A percentile compares a stretch with the other conserved stretches of the same genome.
Conservation (phyloP, 208 protist genomes). For the Leishmania amazonensis region DNA sequence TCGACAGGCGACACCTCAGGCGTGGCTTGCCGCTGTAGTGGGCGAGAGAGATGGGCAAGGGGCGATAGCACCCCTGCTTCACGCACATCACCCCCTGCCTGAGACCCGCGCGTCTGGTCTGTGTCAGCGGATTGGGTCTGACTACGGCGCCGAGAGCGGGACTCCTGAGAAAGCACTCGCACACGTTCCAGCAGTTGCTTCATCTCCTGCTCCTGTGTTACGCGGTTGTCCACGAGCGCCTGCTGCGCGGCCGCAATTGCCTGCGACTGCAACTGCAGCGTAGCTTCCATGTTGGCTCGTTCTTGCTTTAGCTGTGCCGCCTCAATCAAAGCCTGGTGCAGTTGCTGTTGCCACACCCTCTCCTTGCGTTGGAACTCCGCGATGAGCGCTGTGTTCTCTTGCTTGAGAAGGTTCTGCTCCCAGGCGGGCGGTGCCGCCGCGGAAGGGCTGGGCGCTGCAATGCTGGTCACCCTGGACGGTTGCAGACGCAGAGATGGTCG, state of each 20-base stretch:
- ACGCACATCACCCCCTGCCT: not conserved
- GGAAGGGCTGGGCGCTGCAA: not conserved
- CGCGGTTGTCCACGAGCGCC: constrained; percentile 36
- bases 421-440: not conserved
- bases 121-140: not conserved
- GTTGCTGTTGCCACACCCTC: constrained; percentile 49
- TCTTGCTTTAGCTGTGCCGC: constrained; percentile 19
- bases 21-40: not conserved
- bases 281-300: constrained; percentile 32
- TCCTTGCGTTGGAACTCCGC: constrained; percentile 57
- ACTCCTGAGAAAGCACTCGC: constrained; percentile 23
- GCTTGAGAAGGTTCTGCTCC: constrained; percentile 41
- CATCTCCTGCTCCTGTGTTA: constrained; percentile 48
- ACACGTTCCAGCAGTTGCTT: constrained; percentile 42
- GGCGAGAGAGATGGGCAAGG: not conserved
- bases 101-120: not conserved
- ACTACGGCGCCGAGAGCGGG: constrained; percentile 13
- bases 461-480: not conserved
- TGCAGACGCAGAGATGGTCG: constrained; percentile 29
- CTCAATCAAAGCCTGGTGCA: constrained; percentile 33
- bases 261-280: constrained; percentile 44
- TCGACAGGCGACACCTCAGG: not conserved
- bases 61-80: not conserved
- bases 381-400: constrained; percentile 50
- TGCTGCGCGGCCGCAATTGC: constrained; percentile 47